These are phyloP conservation scores for Colletotrichum somersetense DNA, from an alignment of 2,329 filamentous ascomycete species.

Conservation along the genomic window DNA sequence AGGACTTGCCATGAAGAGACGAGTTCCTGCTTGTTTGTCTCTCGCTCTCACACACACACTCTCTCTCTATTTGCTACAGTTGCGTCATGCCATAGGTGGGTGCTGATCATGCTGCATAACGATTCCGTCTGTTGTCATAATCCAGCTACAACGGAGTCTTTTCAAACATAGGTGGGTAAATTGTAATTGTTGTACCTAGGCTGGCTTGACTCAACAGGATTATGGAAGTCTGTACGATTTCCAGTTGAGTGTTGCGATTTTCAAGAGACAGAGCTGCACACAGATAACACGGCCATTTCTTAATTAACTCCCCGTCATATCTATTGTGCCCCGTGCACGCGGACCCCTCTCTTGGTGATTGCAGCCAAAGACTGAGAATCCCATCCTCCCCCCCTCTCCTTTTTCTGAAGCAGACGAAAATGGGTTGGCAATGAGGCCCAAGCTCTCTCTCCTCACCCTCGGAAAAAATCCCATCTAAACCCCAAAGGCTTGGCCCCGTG, in stretches of 20 bases:
- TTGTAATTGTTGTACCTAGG: no score
- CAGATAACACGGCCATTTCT: no score
- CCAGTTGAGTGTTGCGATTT: no score
- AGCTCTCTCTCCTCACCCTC: constrained; percentile 22
- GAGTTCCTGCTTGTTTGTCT: constrained; percentile 5
- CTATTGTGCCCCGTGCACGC: constrained; percentile 34
- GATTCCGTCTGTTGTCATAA: neutral
- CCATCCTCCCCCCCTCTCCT: constrained; percentile 8
- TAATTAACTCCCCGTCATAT: constrained; percentile 23
- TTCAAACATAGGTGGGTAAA: no score
- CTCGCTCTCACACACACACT: neutral
- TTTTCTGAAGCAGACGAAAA: constrained; percentile 23
- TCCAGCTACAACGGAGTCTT: neutral
- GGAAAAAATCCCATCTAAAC: constrained; percentile 18
- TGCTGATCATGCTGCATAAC: neutral
- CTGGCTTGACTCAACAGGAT: no score
- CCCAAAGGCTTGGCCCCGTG: neutral
- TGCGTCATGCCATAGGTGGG: constrained; percentile 18
- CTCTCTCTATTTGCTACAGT: neutral
- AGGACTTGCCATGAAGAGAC: constrained; percentile 1
- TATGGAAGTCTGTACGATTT: no score
- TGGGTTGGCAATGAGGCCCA: constrained; percentile 18
- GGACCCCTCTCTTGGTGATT: constrained; percentile 24
- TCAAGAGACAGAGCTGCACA: no score
- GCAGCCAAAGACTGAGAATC: constrained; percentile 9